phyloP scores from a whole-genome alignment of 2,329 filamentous ascomycete species.

The Penicillium sp. region DNA sequence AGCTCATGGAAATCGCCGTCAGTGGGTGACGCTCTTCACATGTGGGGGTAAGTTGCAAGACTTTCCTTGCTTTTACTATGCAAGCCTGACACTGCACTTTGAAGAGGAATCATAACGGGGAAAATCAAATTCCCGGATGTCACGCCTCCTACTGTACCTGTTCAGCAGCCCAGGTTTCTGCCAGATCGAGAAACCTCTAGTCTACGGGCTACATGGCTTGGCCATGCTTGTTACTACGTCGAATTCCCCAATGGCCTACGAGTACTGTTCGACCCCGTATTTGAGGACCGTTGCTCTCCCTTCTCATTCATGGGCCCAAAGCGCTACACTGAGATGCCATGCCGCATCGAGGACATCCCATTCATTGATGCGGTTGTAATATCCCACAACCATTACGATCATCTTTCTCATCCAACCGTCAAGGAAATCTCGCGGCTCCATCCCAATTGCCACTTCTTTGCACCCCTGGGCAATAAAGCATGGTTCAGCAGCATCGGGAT shows the following conservation, averaged over 20 bases:
- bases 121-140: slow-evolving; percentile 52
- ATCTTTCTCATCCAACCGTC: slow-evolving; percentile 69
- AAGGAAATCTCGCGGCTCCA: slow-evolving; percentile 60
- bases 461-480: slow-evolving; percentile 67
- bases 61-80: too few relatives aligned
- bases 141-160: slow-evolving; percentile 55
- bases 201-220: slow-evolving; percentile 84
- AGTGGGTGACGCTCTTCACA: too few relatives aligned
- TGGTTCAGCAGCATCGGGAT: slow-evolving; percentile 72
- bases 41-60: too few relatives aligned
- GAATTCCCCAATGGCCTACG: slow-evolving; percentile 80
- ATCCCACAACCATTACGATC: slow-evolving; percentile 87
- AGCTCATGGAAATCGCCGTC: too few relatives aligned
- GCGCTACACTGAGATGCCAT: slow-evolving; percentile 69
- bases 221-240: slow-evolving; percentile 86
- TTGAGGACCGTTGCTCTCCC: too few relatives aligned
- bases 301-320: slow-evolving; percentile 69
- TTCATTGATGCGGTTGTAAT: slow-evolving; percentile 55
- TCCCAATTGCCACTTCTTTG: slow-evolving; percentile 77
- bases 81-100: too few relatives aligned
- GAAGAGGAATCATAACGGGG: too few relatives aligned
- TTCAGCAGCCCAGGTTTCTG: slow-evolving; percentile 60
- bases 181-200: slow-evolving; percentile 49
- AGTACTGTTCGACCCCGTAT: slow-evolving; percentile 88
- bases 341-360: slow-evolving; percentile 67